Percentiles rank a stretch among this genome's conserved stretches.
Conservation (phyloP, 176 grass and related monocot genomes). For the Triticum monococcum region DNA sequence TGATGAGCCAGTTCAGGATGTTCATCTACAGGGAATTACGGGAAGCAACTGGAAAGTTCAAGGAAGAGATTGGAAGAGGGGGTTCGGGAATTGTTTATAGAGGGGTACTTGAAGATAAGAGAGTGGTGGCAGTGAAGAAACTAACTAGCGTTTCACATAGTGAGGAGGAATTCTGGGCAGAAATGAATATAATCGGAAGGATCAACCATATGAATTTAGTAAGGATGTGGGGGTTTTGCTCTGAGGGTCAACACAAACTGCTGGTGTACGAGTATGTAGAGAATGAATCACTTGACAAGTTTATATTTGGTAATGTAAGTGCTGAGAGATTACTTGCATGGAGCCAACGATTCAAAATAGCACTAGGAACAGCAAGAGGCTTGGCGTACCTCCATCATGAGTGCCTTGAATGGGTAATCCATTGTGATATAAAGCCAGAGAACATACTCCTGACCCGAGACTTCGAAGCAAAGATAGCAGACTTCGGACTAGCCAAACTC, state of each 20-base stretch:
- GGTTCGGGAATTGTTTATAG: slow-evolving; percentile 61
- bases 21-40: slow-evolving; percentile 59
- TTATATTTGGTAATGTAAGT: slow-evolving; percentile 42
- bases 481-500: slow-evolving; percentile 71
- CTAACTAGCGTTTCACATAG: slow-evolving; percentile 44
- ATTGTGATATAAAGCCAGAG: slow-evolving; percentile 81
- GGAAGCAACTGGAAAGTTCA: slow-evolving; percentile 63
- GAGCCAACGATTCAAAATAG: slow-evolving; percentile 74
- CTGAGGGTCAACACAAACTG: slow-evolving; percentile 38
- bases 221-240: slow-evolving; percentile 63
- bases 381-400: slow-evolving; percentile 83
- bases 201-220: slow-evolving; percentile 77
- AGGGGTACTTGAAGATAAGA: slow-evolving; percentile 59
- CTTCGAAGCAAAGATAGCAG: slow-evolving; percentile 75
- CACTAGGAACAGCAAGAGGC: slow-evolving; percentile 54
- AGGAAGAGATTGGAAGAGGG: slow-evolving; percentile 79
- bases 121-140: slow-evolving; percentile 65
- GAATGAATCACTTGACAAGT: slow-evolving; percentile 64
- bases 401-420: slow-evolving; percentile 79
- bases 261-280: slow-evolving; percentile 70
- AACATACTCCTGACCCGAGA: slow-evolving; percentile 70
- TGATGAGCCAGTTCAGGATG: slow-evolving; percentile 59
- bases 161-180: slow-evolving; percentile 59
- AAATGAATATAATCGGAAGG: slow-evolving; percentile 55
- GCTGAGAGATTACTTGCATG: slow-evolving; percentile 44